A percentile compares a stretch with the other conserved stretches of the same genome.
Conservation (phyloP, 1,284 basidiomycete species). For the Apiotrichum akiyoshidainum region DNA sequence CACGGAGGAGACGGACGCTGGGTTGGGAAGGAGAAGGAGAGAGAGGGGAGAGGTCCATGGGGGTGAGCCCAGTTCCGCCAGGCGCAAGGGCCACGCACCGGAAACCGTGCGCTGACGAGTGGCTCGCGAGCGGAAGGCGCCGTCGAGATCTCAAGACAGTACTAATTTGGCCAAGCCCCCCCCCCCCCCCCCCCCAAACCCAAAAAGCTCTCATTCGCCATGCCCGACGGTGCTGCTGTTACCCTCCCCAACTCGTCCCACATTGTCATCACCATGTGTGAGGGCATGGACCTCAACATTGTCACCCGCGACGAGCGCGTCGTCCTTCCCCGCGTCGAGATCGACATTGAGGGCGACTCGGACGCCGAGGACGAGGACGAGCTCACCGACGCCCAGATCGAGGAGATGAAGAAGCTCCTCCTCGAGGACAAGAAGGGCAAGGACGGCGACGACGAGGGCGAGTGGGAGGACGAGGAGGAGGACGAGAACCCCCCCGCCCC, state of each 20-base stretch:
- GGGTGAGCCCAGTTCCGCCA: too few species aligned
- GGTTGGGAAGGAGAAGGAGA: too few species aligned
- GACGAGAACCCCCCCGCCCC: not conserved
- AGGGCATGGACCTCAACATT: constrained; percentile 6
- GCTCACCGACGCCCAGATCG: not conserved
- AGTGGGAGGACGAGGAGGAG: constrained; percentile 2
- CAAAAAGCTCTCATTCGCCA: not conserved
- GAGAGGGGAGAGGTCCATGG: too few species aligned
- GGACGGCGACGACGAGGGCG: constrained; percentile 2
- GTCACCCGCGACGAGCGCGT: not conserved
- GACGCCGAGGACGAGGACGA: not conserved
- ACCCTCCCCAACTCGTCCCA: not conserved
- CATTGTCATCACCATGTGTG: constrained; percentile 1
- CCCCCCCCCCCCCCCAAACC: too few species aligned
- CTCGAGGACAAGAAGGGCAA: not conserved
- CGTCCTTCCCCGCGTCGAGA: constrained; percentile 3
- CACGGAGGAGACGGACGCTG: too few species aligned
- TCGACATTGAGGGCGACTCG: not conserved
- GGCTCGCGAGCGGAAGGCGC: too few species aligned
- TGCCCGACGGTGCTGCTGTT: not conserved
- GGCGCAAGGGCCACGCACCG: too few species aligned
- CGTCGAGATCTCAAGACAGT: too few species aligned
- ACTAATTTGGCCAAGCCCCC: not conserved
- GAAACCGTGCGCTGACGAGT: too few species aligned
- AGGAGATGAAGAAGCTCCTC: not conserved